Evolutionary conservation across 495 filamentous ascomycete genomes (phyloP).

Genomic region (Lasiosphaeria ovina): DNA sequence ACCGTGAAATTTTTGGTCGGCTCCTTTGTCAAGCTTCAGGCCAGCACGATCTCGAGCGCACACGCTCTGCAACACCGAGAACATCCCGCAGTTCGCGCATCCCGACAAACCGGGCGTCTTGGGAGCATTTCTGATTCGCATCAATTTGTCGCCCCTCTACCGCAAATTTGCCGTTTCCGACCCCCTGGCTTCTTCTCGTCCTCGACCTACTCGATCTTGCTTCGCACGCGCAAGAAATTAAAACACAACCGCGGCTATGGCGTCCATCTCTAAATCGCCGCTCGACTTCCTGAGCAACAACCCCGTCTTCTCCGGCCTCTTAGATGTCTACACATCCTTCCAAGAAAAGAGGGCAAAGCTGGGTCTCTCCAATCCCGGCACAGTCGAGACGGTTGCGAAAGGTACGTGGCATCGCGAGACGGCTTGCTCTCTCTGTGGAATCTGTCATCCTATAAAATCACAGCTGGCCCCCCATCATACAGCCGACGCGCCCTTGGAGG

Average conservation of each 20-base stretch:
- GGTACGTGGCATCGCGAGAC: conserved; percentile 22
- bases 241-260: conserved; percentile 35
- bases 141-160: neutral
- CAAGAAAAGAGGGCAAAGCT: conserved; percentile 80
- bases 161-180: neutral
- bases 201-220: conserved; percentile 4
- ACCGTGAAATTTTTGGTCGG: conserved; percentile 36
- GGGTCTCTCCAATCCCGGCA: conserved; percentile 87
- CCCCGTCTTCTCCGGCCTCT: conserved; percentile 62
- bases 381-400: conserved; percentile 82
- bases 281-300: conserved; percentile 71
- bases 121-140: neutral
- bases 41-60: conserved; percentile 10
- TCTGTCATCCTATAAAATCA: neutral
- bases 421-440: neutral
- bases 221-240: conserved; percentile 16
- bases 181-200: neutral
- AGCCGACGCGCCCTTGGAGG: neutral
- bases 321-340: conserved; percentile 80
- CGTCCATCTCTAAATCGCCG: conserved; percentile 50
- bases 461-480: neutral
- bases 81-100: conserved; percentile 10
- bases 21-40: conserved; percentile 15
- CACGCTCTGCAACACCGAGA: conserved; percentile 12
- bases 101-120: neutral